A percentile compares a stretch with the other conserved stretches of the same genome.
Evolutionary conservation across 106 monocot genomes (phyloP).

Genomic region (Posidonia australis): DNA sequence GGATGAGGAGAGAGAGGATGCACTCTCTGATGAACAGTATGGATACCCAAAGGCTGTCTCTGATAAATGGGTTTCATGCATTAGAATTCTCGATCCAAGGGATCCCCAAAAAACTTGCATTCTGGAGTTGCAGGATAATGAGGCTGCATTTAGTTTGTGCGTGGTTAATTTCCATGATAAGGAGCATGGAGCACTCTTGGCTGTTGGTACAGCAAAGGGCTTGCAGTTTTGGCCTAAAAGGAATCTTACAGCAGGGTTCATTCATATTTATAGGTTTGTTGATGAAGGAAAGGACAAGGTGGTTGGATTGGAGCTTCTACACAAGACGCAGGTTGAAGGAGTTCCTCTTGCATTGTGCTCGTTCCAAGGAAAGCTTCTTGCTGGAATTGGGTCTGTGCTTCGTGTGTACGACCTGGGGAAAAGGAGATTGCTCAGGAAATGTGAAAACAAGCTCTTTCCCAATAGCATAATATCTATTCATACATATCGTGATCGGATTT

Average conservation of each 20-base stretch:
- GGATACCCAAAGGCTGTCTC: constrained; percentile 91
- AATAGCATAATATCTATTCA: constrained; percentile 77
- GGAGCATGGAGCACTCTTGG: constrained; percentile 82
- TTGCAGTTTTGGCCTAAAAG: constrained; percentile 83
- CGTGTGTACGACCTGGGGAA: constrained; percentile 92
- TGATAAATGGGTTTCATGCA: constrained; percentile 93
- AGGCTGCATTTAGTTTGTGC: constrained; percentile 89
- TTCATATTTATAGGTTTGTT: constrained; percentile 92
- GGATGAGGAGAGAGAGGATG: constrained; percentile 64
- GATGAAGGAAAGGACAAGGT: constrained; percentile 63
- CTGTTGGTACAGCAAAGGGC: constrained; percentile 86
- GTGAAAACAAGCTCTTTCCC: constrained; percentile 95
- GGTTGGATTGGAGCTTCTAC: constrained; percentile 48
- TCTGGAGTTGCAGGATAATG: constrained; percentile 88
- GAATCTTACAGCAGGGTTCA: constrained; percentile 47
- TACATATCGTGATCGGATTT: constrained; percentile 94
- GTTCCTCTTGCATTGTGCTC: constrained; percentile 84
- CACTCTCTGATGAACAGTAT: constrained; percentile 88
- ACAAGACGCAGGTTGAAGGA: constrained; percentile 93
- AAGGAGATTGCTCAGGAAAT: constrained; percentile 78
- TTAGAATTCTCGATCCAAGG: constrained; percentile 84
- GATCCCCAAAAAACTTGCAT: constrained; percentile 47
- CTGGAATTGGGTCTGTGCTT: constrained; percentile 75
- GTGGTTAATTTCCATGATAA: constrained; percentile 98
- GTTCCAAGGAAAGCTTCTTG: constrained; percentile 86